phyloP scores from a whole-genome alignment of 176 grass and related monocot genomes.

The Poa pratensis region DNA sequence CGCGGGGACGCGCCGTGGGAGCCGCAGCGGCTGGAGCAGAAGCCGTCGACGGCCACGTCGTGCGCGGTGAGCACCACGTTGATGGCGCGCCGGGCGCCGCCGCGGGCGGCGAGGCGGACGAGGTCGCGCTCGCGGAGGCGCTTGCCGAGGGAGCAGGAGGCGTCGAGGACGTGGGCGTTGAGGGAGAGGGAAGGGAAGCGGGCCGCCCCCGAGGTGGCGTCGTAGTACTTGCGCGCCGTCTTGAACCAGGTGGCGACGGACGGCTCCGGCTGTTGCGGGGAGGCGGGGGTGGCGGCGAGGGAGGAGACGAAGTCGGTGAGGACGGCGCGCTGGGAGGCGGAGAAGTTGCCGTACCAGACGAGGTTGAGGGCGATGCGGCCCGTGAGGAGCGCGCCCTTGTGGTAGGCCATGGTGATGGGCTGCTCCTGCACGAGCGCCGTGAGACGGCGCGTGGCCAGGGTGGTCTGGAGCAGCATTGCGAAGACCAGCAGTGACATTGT shows the following conservation, averaged over 20 bases:
- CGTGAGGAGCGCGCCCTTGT: constrained; percentile 77
- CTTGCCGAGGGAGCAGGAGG: constrained; percentile 60
- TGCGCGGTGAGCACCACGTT: constrained; percentile 84
- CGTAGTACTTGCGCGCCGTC: constrained; percentile 72
- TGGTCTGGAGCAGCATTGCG: constrained; percentile 37
- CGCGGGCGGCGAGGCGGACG: constrained; percentile 50
- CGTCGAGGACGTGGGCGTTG: constrained; percentile 54
- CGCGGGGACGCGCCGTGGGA: constrained; percentile 66
- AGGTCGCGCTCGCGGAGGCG: constrained; percentile 54
- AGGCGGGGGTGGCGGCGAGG: constrained; percentile 10
- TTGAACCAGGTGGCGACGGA: constrained; percentile 80
- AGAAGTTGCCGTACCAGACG: constrained; percentile 87
- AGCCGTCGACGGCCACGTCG: constrained; percentile 84
- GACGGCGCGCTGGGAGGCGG: constrained; percentile 60
- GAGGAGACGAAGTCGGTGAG: constrained; percentile 80
- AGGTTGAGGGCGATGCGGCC: constrained; percentile 72
- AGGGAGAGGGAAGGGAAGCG: constrained; percentile 49
- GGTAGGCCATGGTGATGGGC: constrained; percentile 73
- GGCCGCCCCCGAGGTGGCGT: constrained; percentile 45
- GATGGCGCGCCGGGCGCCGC: constrained; percentile 48
- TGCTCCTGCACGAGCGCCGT: constrained; percentile 55
- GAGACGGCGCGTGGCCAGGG: constrained; percentile 45
- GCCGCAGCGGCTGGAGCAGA: constrained; percentile 92
- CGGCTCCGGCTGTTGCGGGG: constrained; percentile 42
- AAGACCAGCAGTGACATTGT: constrained; percentile 17